phyloP scores from a whole-genome alignment of 2,329 filamentous ascomycete genomes.

The Zymoseptoria brevis region DNA sequence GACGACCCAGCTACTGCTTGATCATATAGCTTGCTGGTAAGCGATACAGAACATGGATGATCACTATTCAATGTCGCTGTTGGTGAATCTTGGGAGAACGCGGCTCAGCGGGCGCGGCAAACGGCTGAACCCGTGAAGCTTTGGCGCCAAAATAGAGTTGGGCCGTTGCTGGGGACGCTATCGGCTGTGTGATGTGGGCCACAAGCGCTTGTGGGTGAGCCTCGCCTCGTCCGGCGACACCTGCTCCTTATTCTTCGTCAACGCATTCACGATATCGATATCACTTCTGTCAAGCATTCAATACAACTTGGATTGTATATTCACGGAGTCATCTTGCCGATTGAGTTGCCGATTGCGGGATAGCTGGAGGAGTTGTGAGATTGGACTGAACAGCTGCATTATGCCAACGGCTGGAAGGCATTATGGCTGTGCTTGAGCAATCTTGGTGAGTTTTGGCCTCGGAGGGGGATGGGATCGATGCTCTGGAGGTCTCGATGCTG shows the following conservation, averaged over 20 bases:
- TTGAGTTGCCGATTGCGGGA: background rate
- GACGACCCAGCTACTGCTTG: too few relatives aligned
- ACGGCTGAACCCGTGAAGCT: background rate
- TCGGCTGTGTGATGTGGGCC: too few relatives aligned
- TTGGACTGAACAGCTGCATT: background rate
- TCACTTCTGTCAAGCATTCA: background rate
- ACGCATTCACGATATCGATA: background rate
- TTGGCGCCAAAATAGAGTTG: background rate
- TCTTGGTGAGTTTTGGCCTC: constrained; percentile 12
- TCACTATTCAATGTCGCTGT: too few relatives aligned
- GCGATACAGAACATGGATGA: too few relatives aligned
- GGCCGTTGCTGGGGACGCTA: background rate
- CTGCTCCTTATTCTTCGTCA: background rate
- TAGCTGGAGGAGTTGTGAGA: background rate
- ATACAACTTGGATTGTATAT: background rate
- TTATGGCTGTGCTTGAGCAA: constrained; percentile 45
- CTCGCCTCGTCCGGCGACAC: background rate
- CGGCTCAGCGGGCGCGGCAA: too few relatives aligned
- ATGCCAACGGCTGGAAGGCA: constrained; percentile 9
- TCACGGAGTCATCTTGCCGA: background rate
- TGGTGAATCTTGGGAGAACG: too few relatives aligned
- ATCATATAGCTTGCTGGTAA: too few relatives aligned
- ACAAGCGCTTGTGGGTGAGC: background rate
- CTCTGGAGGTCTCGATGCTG: constrained; percentile 34
- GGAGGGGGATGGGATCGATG: constrained; percentile 24